These are phyloP conservation scores for Globisporangium takayamanum DNA, from an alignment of 352 stramenopile genomes.

Conservation along the genomic window DNA sequence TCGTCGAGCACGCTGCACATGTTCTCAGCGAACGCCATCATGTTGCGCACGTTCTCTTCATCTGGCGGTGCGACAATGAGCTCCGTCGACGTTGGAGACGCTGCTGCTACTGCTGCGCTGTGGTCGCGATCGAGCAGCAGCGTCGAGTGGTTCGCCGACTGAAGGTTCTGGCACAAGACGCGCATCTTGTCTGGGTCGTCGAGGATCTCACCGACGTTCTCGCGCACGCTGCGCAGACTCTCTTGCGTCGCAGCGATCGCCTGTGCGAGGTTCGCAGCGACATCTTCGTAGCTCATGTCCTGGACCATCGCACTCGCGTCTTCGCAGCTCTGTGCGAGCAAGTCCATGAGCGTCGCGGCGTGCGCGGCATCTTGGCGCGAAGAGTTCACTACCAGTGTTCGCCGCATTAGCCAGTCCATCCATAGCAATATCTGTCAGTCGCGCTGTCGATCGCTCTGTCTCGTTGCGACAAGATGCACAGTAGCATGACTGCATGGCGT, in stretches of 20 bases:
- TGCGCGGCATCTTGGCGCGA: conserved; percentile 10
- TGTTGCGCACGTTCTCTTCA: conserved; percentile 64
- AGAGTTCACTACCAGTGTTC: neutral
- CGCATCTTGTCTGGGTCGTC: conserved; percentile 58
- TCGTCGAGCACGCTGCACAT: conserved; percentile 76
- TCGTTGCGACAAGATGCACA: neutral
- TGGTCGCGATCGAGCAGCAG: conserved; percentile 21
- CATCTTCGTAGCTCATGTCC: conserved; percentile 46
- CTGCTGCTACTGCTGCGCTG: neutral
- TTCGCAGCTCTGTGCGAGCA: conserved; percentile 58
- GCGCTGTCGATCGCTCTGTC: neutral
- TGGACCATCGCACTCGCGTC: conserved; percentile 48
- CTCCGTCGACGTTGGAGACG: conserved; percentile 3
- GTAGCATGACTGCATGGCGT: neutral
- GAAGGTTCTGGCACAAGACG: conserved; percentile 47
- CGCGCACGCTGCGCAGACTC: conserved; percentile 52
- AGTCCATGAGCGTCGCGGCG: conserved; percentile 52
- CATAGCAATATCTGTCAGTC: neutral
- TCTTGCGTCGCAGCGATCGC: conserved; percentile 54
- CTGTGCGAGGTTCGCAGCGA: conserved; percentile 40
- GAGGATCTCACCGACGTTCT: conserved; percentile 51
- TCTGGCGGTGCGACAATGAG: conserved; percentile 22
- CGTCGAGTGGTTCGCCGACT: conserved; percentile 40
- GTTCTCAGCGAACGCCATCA: conserved; percentile 67
- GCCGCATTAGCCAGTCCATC: neutral